A percentile compares a stretch with the other conserved stretches of the same genome.
These are phyloP conservation scores for Tetrahymena thermophila DNA, from an alignment of 73 alveolate genomes.

Conservation along the genomic window DNA sequence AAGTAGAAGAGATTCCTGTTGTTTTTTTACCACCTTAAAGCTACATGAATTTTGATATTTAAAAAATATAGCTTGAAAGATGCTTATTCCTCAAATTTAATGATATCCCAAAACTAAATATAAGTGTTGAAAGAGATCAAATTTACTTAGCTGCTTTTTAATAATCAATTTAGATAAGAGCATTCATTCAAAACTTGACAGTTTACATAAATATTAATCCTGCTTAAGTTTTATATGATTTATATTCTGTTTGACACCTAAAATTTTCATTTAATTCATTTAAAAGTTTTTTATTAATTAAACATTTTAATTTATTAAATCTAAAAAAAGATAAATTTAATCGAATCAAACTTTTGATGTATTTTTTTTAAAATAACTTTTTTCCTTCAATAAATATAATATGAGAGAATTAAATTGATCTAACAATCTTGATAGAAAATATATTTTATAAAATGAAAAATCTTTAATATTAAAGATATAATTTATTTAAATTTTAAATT, in stretches of 20 bases:
- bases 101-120: not conserved
- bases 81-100: not conserved
- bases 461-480: too few species aligned
- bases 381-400: too few species aligned
- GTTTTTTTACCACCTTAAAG: not conserved
- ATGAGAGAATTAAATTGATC: too few species aligned
- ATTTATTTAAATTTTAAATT: too few species aligned
- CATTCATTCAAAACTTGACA: not conserved
- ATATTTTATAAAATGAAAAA: too few species aligned
- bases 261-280: not conserved
- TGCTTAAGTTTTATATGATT: not conserved
- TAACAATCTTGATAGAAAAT: too few species aligned
- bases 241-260: not conserved
- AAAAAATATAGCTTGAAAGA: not conserved
- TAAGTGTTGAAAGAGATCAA: not conserved
- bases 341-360: too few species aligned
- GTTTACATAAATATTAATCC: not conserved
- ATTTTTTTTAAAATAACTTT: too few species aligned
- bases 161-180: not conserved
- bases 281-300: too few species aligned
- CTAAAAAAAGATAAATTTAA: too few species aligned
- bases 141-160: not conserved
- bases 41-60: not conserved
- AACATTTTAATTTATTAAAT: too few species aligned
- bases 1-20: not conserved